Conservation (phyloP, 78 protist genomes). For the Parvularia atlantis region DNA sequence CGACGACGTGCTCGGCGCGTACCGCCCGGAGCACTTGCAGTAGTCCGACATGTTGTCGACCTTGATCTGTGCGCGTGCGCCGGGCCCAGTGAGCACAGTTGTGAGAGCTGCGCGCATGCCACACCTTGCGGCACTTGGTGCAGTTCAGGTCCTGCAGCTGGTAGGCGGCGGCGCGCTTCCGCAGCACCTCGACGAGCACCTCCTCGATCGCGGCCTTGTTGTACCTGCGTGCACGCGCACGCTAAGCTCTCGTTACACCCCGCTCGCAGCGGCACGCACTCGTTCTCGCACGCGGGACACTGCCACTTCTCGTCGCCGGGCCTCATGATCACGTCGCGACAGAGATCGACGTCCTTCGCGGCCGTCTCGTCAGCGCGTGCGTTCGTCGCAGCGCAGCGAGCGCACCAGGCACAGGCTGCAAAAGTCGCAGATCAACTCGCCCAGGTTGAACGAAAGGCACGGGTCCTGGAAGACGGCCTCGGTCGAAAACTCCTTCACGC, state of each 20-base stretch:
- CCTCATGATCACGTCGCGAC: conserved; percentile 19
- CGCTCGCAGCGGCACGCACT: too few relatives aligned
- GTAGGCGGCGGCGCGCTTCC: conserved; percentile 23
- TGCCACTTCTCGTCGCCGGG: neutral
- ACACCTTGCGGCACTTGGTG: conserved; percentile 17
- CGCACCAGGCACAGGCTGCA: conserved; percentile 41
- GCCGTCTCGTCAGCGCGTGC: too few relatives aligned
- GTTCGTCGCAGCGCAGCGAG: too few relatives aligned
- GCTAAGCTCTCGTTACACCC: neutral
- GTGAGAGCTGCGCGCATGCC: neutral
- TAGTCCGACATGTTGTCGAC: neutral
- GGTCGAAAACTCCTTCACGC: conserved; percentile 49
- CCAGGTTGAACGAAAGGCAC: conserved; percentile 32
- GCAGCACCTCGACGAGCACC: conserved; percentile 34
- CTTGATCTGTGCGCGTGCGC: neutral
- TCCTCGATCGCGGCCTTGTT: conserved; percentile 27
- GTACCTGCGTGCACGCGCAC: neutral
- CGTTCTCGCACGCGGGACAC: neutral
- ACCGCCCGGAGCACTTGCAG: neutral
- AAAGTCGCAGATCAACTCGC: conserved; percentile 54
- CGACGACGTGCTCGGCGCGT: too few relatives aligned
- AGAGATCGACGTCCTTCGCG: conserved; percentile 54
- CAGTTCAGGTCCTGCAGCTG: conserved; percentile 52
- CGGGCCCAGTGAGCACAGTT: too few relatives aligned
- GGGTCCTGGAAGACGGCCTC: conserved; percentile 49